Conservation (phyloP, 2,329 filamentous ascomycete genomes). For the Podosphaera aphanis region DNA sequence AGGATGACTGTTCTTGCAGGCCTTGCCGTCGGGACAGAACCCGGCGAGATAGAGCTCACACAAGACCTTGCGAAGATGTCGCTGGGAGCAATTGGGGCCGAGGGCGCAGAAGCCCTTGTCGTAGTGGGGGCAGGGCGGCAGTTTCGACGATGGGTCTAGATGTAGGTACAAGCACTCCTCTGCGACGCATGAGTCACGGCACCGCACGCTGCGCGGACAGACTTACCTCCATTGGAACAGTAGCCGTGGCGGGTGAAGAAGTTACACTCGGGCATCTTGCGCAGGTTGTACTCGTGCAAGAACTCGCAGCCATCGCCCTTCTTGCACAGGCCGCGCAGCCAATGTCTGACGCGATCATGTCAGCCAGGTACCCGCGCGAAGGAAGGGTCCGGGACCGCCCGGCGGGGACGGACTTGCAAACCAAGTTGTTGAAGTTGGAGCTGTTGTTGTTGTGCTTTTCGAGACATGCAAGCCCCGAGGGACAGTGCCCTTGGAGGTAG, state of each 20-base stretch:
- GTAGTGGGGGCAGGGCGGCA: slow-evolving; percentile 72
- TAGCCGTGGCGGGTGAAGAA: slow-evolving; percentile 86
- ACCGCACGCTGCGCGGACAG: neutral
- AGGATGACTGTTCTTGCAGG: slow-evolving; percentile 62
- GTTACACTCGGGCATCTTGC: slow-evolving; percentile 96
- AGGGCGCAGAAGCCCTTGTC: slow-evolving; percentile 86
- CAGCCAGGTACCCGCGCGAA: no score
- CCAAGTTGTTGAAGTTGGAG: slow-evolving; percentile 33
- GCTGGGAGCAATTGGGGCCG: slow-evolving; percentile 66
- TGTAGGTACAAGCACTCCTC: slow-evolving; percentile 91
- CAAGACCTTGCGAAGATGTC: slow-evolving; percentile 60
- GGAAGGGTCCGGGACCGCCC: no score
- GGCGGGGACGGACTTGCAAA: slow-evolving; percentile 43
- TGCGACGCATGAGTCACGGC: slow-evolving; percentile 5
- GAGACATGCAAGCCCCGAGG: slow-evolving; percentile 59
- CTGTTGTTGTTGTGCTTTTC: slow-evolving; percentile 33
- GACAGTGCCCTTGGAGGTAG: slow-evolving; percentile 68
- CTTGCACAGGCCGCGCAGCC: slow-evolving; percentile 90
- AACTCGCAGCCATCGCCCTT: slow-evolving; percentile 96
- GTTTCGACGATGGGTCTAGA: slow-evolving; percentile 58
- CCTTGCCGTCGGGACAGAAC: slow-evolving; percentile 69
- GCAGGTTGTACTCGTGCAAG: slow-evolving; percentile 91
- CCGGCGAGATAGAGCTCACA: slow-evolving; percentile 78
- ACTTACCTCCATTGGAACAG: slow-evolving; percentile 54
- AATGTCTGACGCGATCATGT: slow-evolving; percentile 28